These are phyloP conservation scores for Allantophomopsis lycopodina DNA, from an alignment of 2,329 filamentous ascomycete genomes.

Conservation along the genomic window DNA sequence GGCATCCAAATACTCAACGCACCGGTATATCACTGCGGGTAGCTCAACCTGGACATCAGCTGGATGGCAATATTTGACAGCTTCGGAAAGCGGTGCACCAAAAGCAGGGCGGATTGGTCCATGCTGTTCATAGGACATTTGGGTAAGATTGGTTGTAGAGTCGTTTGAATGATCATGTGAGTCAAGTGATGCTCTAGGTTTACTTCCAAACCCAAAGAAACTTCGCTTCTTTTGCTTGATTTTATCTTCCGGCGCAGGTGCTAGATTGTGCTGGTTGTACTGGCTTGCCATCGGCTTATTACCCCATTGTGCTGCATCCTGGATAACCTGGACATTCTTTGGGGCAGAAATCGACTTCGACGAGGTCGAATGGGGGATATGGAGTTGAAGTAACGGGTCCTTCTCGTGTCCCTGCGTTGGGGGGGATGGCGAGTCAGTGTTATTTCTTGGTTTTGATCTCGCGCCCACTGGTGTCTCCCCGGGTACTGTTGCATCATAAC, in stretches of 20 bases:
- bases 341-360: constrained; percentile 64
- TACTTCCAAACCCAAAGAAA: constrained; percentile 57
- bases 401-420: constrained; percentile 14
- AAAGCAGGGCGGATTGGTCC: constrained; percentile 62
- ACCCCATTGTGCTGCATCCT: constrained; percentile 76
- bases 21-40: constrained; percentile 88
- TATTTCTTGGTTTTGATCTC: constrained; percentile 16
- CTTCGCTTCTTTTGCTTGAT: constrained; percentile 63
- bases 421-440: constrained; percentile 15
- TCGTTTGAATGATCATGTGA: constrained; percentile 37
- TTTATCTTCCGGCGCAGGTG: constrained; percentile 54
- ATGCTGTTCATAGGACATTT: constrained; percentile 25
- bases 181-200: constrained; percentile 42
- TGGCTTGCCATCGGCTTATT: constrained; percentile 35
- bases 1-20: constrained; percentile 79
- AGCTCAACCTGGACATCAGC: constrained; percentile 60
- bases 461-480: constrained; percentile 18
- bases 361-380: constrained; percentile 7
- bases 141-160: constrained; percentile 27
- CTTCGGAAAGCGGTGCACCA: constrained; percentile 72
- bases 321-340: constrained; percentile 71
- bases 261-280: constrained; percentile 24
- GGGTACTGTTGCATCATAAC: constrained; percentile 22
- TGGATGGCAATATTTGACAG: constrained; percentile 69
- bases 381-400: constrained; percentile 12